A percentile compares a stretch with the other conserved stretches of the same genome.
Evolutionary conservation across 2,329 filamentous ascomycete genomes (phyloP).

Genomic region (Botrytis elliptica): DNA sequence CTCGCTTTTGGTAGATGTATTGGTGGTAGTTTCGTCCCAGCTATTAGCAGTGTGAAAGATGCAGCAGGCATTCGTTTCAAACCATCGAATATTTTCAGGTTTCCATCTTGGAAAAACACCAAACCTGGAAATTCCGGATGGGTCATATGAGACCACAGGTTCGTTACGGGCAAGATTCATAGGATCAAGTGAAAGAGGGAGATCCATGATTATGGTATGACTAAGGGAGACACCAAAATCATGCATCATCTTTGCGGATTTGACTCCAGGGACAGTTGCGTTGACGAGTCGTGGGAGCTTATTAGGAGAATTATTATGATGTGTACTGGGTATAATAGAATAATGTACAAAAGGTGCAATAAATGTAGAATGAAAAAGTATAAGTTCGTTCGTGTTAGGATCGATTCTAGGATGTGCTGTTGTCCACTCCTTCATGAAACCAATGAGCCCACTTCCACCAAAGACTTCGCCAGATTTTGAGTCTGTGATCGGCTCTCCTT

Average conservation of each 20-base stretch:
- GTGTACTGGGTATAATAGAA: constrained; percentile 52
- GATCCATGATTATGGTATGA: constrained; percentile 67
- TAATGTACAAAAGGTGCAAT: constrained; percentile 65
- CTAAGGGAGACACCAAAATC: constrained; percentile 66
- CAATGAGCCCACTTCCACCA: constrained; percentile 54
- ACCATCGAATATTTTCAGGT: constrained; percentile 61
- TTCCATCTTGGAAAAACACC: constrained; percentile 64
- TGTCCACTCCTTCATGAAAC: constrained; percentile 69
- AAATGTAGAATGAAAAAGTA: constrained; percentile 67
- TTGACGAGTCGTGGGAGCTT: constrained; percentile 44
- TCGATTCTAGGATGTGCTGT: constrained; percentile 70
- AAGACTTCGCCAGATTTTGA: constrained; percentile 50
- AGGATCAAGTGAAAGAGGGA: constrained; percentile 65
- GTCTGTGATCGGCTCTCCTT: constrained; percentile 46
- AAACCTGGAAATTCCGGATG: constrained; percentile 57
- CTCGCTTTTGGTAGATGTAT: constrained; percentile 28
- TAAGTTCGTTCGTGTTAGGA: constrained; percentile 60
- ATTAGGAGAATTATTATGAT: constrained; percentile 34
- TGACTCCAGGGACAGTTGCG: constrained; percentile 58
- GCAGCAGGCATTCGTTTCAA: constrained; percentile 64
- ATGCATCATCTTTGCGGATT: constrained; percentile 71
- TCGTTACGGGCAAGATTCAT: constrained; percentile 56
- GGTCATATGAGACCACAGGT: constrained; percentile 60
- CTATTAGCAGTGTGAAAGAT: constrained; percentile 72
- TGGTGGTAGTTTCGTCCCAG: constrained; percentile 54